These are phyloP conservation scores for Rhizophora mangle DNA, from an alignment of 345 rosid genomes.

Conservation along the genomic window DNA sequence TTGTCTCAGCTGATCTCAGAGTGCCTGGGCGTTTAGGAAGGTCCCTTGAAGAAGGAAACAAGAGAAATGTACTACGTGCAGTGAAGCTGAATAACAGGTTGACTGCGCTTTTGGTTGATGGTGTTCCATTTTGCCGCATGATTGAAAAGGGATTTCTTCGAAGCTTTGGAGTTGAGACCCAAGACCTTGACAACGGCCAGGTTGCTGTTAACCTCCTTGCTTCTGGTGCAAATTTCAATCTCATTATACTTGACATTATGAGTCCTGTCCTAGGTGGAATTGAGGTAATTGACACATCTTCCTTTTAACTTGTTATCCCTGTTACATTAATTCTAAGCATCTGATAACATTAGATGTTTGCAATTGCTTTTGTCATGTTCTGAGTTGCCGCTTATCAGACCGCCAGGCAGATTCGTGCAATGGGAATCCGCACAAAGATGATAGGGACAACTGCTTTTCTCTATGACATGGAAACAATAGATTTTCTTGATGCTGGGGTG, in stretches of 20 bases:
- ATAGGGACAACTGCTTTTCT: not conserved
- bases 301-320: too few species aligned
- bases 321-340: not conserved
- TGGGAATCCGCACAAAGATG: constrained; percentile 16
- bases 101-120: constrained; percentile 24
- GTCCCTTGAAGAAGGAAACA: not conserved
- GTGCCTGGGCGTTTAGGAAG: not conserved
- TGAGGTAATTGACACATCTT: constrained; percentile 9
- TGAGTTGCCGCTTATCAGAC: not conserved
- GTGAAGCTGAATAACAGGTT: constrained; percentile 10
- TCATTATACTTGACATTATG: constrained; percentile 10
- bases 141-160: constrained; percentile 1
- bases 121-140: not conserved
- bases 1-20: too few species aligned
- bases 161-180: constrained; percentile 5
- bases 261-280: constrained; percentile 17
- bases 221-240: not conserved
- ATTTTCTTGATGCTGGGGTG: constrained; percentile 16
- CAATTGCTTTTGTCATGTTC: not conserved
- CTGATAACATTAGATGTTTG: not conserved
- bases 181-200: not conserved
- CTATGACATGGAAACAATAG: not conserved
- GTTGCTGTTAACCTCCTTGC: constrained; percentile 8
- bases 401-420: constrained; percentile 9
- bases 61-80: not conserved